Conservation (phyloP, 768 basidiomycete species). For the Trametopsis cervina region DNA sequence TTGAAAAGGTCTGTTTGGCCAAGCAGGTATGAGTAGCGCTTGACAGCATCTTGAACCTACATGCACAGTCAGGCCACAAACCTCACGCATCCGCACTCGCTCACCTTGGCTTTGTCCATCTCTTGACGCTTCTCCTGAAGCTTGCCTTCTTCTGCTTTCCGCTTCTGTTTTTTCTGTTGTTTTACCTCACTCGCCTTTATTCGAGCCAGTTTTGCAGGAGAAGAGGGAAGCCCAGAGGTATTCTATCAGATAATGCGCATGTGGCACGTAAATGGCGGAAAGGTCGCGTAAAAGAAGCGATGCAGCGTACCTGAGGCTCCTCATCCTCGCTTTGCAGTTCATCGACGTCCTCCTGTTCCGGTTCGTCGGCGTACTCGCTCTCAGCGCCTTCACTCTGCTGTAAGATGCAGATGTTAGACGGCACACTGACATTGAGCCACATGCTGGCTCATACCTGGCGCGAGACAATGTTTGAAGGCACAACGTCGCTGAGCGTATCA, state of each 20-base stretch:
- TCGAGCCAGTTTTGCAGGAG: slow-evolving; percentile 26
- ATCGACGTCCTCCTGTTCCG: slow-evolving; percentile 23
- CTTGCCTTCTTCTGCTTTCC: slow-evolving; percentile 66
- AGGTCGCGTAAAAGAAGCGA: not conserved
- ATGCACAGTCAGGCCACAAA: too few relatives aligned
- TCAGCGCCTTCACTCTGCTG: slow-evolving; percentile 65
- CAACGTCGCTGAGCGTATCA: slow-evolving; percentile 84
- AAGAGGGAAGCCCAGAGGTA: slow-evolving; percentile 32
- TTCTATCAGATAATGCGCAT: slow-evolving; percentile 14
- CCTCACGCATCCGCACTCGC: too few relatives aligned
- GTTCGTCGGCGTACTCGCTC: slow-evolving; percentile 60
- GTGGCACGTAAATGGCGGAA: slow-evolving; percentile 7
- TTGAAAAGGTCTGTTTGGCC: slow-evolving; percentile 98
- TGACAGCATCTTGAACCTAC: slow-evolving; percentile 88
- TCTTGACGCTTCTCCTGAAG: slow-evolving; percentile 66
- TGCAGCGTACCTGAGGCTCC: slow-evolving; percentile 40
- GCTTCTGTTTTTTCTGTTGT: slow-evolving; percentile 41
- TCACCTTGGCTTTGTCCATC: slow-evolving; percentile 85
- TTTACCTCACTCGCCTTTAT: slow-evolving; percentile 33
- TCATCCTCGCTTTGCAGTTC: slow-evolving; percentile 35
- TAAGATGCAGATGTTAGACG: slow-evolving; percentile 18
- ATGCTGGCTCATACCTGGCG: slow-evolving; percentile 56
- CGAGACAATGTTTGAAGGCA: slow-evolving; percentile 88
- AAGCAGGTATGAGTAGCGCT: slow-evolving; percentile 94
- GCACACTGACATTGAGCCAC: too few relatives aligned